Base-by-base conservation (phyloP, 2,329 filamentous ascomycete genomes). In the Ophiosphaerella korrae region DNA sequence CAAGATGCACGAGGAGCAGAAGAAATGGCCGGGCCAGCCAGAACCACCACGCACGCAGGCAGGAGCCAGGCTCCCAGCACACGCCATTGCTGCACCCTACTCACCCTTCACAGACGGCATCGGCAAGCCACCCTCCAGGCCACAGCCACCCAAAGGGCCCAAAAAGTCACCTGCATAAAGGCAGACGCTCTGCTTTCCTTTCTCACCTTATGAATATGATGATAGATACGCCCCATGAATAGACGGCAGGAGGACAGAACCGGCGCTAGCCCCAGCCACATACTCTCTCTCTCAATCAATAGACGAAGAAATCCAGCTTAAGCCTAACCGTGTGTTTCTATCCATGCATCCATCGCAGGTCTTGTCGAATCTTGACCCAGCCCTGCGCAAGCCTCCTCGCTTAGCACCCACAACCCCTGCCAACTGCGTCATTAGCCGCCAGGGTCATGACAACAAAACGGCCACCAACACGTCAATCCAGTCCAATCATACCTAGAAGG, bases 1-100 rank as follows among this genome's bases (percentile, higher is more conserved):
- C 73, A 89, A 86, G 70, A 79, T 97, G 57, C 92, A 97, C 71
- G 83, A 85, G 43, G 89, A 96, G 67, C 92, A 97, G 75, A 76
- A 86, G 45, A 75, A 78, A 42, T 72, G 68, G 60, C 70, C 70
- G 16, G 64, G 60, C 14, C 52, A 74, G 7, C 73, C 75, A 8
- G 78, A 74, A 76, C 68, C 71, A 39, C 65, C 67, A 18, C 63
- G 63, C 37, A 60, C 64, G 31, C 62, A 63, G 35, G 57, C 65
- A 59, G 77, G 62, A 47, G 71, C 57, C 45, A 70, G 74, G 49
- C 77, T 76, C 1, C 77, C 77, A 24, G 80, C 83, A 51, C 77
- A 83, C 68, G 64, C 80, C 2, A 68, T 86, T 23, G 80, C 84
- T 1, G 81, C 81, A 34, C 84, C 84, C 3, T 87, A 85, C 69